Conservation (phyloP, 2,329 filamentous ascomycete species). For the Diaporthe sp. region DNA sequence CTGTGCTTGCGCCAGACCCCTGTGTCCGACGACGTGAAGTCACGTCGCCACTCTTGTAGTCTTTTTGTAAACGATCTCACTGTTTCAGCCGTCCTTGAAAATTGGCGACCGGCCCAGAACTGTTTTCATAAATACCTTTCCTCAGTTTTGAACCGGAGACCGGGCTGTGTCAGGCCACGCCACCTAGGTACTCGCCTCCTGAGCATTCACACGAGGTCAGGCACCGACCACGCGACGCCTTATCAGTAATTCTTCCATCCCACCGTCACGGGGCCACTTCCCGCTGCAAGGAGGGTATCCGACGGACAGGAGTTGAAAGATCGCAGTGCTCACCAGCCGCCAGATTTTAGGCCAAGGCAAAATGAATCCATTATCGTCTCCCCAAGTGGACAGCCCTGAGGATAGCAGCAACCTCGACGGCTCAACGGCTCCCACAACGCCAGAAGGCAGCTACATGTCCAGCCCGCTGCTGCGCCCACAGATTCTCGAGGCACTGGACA, state of each 20-base stretch:
- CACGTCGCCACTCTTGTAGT: neutral
- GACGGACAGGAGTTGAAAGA: neutral
- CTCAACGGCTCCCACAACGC: conserved; percentile 62
- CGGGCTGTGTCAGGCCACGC: conserved; percentile 4
- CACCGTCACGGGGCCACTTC: neutral
- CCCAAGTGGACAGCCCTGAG: conserved; percentile 48
- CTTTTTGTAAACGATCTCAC: neutral
- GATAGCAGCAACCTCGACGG: conserved; percentile 48
- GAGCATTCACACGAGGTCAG: conserved; percentile 15
- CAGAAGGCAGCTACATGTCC: conserved; percentile 58
- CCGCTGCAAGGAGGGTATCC: neutral
- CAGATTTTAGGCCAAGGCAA: neutral
- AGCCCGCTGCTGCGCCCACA: conserved; percentile 56
- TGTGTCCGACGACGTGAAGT: neutral
- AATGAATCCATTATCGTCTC: conserved; percentile 44
- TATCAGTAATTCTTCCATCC: neutral
- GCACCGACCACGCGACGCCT: conserved; percentile 20
- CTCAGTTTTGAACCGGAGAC: neutral
- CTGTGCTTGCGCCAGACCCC: neutral
- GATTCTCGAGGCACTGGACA: conserved; percentile 41
- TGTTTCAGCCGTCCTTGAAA: neutral
- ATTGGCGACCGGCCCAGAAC: neutral
- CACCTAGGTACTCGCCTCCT: neutral
- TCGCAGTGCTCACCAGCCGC: neutral
- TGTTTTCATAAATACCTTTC: neutral